A percentile compares a stretch with the other conserved stretches of the same genome.
Evolutionary conservation across 2,329 filamentous ascomycete species (phyloP).

Genomic region (Beauveria varroae): DNA sequence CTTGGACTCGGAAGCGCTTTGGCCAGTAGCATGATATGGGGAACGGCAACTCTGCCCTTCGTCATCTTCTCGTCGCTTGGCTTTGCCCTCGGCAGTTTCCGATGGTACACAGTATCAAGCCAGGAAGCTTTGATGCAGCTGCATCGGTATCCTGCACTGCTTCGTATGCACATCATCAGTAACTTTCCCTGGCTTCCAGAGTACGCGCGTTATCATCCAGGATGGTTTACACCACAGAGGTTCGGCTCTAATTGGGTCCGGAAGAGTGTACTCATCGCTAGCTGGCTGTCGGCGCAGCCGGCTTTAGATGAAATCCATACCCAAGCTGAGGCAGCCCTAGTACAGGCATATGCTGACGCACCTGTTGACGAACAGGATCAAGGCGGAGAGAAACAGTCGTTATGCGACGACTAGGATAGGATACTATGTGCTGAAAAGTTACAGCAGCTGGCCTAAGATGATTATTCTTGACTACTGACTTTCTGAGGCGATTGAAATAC

Average conservation of each 20-base stretch:
- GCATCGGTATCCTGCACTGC: slow-evolving; percentile 15
- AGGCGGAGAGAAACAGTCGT: too few species aligned
- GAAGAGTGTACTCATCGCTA: slow-evolving; percentile 17
- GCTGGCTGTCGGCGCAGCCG: slow-evolving; percentile 18
- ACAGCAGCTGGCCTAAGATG: too few species aligned
- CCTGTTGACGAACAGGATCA: too few species aligned
- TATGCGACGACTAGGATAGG: too few species aligned
- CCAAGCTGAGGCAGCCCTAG: slow-evolving; percentile 13
- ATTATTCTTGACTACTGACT: too few species aligned
- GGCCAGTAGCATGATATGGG: slow-evolving; percentile 16
- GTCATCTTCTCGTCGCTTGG: slow-evolving; percentile 16
- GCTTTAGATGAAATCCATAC: slow-evolving; percentile 16
- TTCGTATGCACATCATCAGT: slow-evolving; percentile 16
- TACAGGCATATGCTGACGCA: not conserved
- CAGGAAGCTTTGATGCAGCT: slow-evolving; percentile 16
- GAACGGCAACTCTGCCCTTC: slow-evolving; percentile 17
- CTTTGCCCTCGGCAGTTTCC: slow-evolving; percentile 16
- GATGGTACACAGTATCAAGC: slow-evolving; percentile 15
- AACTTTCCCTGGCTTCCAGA: slow-evolving; percentile 18
- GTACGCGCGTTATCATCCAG: slow-evolving; percentile 6
- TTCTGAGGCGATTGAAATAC: too few species aligned
- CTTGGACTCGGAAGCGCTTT: slow-evolving; percentile 14
- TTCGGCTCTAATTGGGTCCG: slow-evolving; percentile 14
- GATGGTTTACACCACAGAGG: slow-evolving; percentile 13
- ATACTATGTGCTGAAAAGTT: too few species aligned